Evolutionary conservation across 139 green algal genomes (phyloP).

Genomic region (Tetraselmis striata): DNA sequence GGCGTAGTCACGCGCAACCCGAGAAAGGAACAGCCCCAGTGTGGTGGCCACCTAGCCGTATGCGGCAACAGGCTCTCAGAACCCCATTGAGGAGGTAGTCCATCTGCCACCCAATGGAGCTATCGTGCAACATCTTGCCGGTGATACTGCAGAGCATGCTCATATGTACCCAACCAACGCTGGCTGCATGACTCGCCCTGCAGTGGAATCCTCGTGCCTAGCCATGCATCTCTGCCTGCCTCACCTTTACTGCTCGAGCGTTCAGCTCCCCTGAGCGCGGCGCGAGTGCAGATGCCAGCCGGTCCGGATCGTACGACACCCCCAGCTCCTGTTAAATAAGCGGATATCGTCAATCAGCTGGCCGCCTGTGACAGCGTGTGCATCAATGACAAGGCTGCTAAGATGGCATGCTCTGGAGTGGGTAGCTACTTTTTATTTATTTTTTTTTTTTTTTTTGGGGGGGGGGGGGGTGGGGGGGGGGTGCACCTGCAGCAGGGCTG

Average conservation of each 20-base stretch:
- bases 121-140: too few species aligned
- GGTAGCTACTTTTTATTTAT: not conserved
- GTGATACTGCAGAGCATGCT: too few species aligned
- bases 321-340: not conserved
- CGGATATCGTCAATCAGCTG: not conserved
- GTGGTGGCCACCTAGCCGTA: constrained; percentile 44
- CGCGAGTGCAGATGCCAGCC: constrained; percentile 38
- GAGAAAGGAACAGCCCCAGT: constrained; percentile 60
- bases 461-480: too few species aligned
- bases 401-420: not conserved
- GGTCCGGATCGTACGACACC: constrained; percentile 64
- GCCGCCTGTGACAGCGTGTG: not conserved
- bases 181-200: too few species aligned
- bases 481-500: constrained; percentile 45
- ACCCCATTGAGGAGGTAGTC: too few species aligned
- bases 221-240: too few species aligned
- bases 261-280: constrained; percentile 45
- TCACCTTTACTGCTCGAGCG: constrained; percentile 24
- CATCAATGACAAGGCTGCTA: not conserved
- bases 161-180: too few species aligned
- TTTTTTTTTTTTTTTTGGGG: too few species aligned
- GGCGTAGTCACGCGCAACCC: constrained; percentile 53
- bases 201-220: too few species aligned
- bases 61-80: too few species aligned
- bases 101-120: too few species aligned